Base-by-base conservation (phyloP, 2,329 filamentous ascomycete species). In the Ceratocystiopsis sp. region DNA sequence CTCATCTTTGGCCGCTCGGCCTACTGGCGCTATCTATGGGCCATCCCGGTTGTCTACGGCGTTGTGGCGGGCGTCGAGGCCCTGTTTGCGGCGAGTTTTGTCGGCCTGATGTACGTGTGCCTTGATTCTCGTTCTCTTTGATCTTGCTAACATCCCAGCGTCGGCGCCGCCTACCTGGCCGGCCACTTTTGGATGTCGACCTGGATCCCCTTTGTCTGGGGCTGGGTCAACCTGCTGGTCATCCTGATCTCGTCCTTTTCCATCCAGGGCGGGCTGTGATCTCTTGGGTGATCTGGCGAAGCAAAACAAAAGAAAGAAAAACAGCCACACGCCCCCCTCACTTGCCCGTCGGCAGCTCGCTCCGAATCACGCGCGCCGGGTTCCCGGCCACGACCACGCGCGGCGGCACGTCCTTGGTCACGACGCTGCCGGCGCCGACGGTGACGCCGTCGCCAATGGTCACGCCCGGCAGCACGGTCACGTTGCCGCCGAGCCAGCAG, bases 121-220 rank as follows among this genome's bases (percentile, higher is more conserved):
- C 6, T 21, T 21, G 21, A 4, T 21, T 21, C 21, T 21, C 4
- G 4, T 8, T 21, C 21, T 21, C 21, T 8, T 21, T 8, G 4
- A 8, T 8, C 21, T 21, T 21, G 4, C 21, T 21, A 4, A 44
- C 42, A 11, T 25, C 8, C 2, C 49, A 87, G 83, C 40, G 64
- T 93, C 17, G 84, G 83, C 13, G 83, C 80, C 10, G 74, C 89
- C 34, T 94, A 93, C 56, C 73, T 77, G 52, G 73, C 80, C 3
- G 87, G 85, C 37, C 84, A 80, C 60, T 93, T 89, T 57, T 70
- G 78, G 53, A 91, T 94, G 85, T 89, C 85, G 38, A 94, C 87
- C 0, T 94, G 86, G 86, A 83, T 93, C 42, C 87, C 87, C 0
- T 81, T 91, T 54, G 72, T 87, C 18, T 94, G 87, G 87, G 84